Conservation (phyloP, 2,329 filamentous ascomycete species). For the Monosporascus cannonballus region DNA sequence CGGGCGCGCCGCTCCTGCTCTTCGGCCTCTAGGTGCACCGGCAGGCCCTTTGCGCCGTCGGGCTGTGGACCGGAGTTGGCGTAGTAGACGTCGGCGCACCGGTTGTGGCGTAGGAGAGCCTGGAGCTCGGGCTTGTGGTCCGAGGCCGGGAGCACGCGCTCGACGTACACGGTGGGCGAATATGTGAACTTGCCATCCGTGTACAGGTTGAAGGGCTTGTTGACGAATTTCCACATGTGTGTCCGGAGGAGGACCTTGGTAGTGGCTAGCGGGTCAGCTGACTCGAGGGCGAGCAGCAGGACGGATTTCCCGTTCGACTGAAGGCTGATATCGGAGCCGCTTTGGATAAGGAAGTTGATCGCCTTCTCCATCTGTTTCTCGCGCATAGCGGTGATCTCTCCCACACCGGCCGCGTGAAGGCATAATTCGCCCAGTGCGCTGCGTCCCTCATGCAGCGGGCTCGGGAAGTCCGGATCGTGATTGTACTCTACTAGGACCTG, state of each 20-base stretch:
- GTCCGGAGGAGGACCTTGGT: constrained; percentile 55
- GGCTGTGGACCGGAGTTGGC: constrained; percentile 48
- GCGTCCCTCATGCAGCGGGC: constrained; percentile 54
- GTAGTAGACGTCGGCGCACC: constrained; percentile 48
- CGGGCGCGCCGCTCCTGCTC: constrained; percentile 46
- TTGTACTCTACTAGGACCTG: constrained; percentile 50
- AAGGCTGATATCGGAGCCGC: constrained; percentile 50
- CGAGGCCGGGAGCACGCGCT: constrained; percentile 36
- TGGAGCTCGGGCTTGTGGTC: constrained; percentile 37
- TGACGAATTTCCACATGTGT: constrained; percentile 59
- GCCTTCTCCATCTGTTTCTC: constrained; percentile 52
- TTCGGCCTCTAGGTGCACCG: constrained; percentile 40
- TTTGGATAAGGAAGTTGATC: constrained; percentile 49
- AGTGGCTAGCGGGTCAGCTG: constrained; percentile 46
- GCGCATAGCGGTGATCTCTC: constrained; percentile 36
- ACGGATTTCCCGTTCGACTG: constrained; percentile 52
- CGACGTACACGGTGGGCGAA: constrained; percentile 59
- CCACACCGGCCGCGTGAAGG: constrained; percentile 43
- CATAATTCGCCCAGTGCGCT: constrained; percentile 60
- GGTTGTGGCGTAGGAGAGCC: constrained; percentile 43
- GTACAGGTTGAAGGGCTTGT: constrained; percentile 52
- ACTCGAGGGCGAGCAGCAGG: constrained; percentile 55
- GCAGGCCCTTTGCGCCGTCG: constrained; percentile 45
- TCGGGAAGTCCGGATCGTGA: constrained; percentile 61
- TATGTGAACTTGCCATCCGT: constrained; percentile 49